Evolutionary conservation across 2,329 filamentous ascomycete species (phyloP).

Genomic region (Elsinoe australis): DNA sequence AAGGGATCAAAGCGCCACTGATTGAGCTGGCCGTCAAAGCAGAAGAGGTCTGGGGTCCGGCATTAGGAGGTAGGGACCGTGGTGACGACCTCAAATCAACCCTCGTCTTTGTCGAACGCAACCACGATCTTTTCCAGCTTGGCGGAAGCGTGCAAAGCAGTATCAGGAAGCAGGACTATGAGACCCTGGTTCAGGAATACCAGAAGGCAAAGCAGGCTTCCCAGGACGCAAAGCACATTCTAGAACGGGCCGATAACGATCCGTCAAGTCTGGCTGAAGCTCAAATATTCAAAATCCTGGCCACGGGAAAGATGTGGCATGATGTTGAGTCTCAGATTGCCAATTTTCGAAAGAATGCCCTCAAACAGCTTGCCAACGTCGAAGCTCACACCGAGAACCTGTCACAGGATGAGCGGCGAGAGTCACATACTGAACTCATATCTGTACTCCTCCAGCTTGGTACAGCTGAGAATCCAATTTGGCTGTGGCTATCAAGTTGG

Average conservation of each 20-base stretch:
- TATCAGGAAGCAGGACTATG: slow-evolving; percentile 87
- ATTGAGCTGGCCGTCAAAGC: slow-evolving; percentile 88
- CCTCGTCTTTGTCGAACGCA: slow-evolving; percentile 65
- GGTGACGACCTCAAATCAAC: slow-evolving; percentile 79
- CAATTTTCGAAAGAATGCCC: slow-evolving; percentile 78
- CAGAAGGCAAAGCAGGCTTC: slow-evolving; percentile 72
- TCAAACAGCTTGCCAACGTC: slow-evolving; percentile 67
- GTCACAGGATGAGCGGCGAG: slow-evolving; percentile 48
- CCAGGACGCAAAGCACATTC: slow-evolving; percentile 66
- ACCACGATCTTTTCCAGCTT: slow-evolving; percentile 74
- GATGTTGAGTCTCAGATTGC: slow-evolving; percentile 85
- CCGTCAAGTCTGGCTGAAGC: slow-evolving; percentile 59
- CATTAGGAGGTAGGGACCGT: slow-evolving; percentile 80
- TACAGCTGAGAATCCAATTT: slow-evolving; percentile 92
- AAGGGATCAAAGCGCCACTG: slow-evolving; percentile 80
- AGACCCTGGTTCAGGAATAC: slow-evolving; percentile 79
- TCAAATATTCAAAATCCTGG: slow-evolving; percentile 76
- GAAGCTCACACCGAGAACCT: slow-evolving; percentile 44
- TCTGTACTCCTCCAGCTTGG: slow-evolving; percentile 83
- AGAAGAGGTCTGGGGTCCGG: slow-evolving; percentile 95
- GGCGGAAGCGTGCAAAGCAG: slow-evolving; percentile 69
- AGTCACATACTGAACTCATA: slow-evolving; percentile 90
- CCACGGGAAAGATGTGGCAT: slow-evolving; percentile 90
- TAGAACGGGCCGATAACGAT: slow-evolving; percentile 46
- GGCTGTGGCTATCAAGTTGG: slow-evolving; percentile 85